Percentiles rank a stretch among this genome's conserved stretches.
Conservation (phyloP, 495 filamentous ascomycete genomes). For the Podospora bellae-mahoneyi region DNA sequence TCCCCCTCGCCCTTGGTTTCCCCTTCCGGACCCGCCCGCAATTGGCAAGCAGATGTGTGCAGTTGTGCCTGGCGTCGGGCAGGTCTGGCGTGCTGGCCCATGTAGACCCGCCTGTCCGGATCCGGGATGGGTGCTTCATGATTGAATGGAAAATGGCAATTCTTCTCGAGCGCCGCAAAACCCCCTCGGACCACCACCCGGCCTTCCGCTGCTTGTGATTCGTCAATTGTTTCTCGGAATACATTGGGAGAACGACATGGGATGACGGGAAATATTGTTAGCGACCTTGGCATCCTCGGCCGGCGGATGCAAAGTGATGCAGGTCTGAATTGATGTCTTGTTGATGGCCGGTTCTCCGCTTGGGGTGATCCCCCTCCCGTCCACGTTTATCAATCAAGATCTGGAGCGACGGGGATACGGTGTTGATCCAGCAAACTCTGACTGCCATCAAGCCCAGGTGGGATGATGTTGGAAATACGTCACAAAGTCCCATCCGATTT, state of each 20-base stretch:
- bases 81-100: neutral
- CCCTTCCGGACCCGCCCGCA: no score
- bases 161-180: neutral
- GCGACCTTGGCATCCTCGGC: neutral
- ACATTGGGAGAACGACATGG: no score
- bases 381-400: neutral
- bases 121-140: neutral
- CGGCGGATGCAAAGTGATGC: no score
- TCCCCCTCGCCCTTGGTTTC: neutral
- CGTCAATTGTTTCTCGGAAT: neutral
- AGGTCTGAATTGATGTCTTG: no score
- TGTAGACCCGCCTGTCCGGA: neutral
- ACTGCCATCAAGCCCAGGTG: neutral
- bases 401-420: no score
- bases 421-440: neutral
- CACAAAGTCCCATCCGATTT: neutral
- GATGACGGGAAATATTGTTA: neutral
- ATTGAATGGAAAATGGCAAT: neutral
- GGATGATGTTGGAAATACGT: neutral
- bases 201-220: neutral
- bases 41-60: neutral
- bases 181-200: neutral
- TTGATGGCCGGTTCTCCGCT: no score
- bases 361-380: neutral
- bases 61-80: neutral